phyloP scores from a whole-genome alignment of 108 stramenopile species.

The Craspedostauros australis region DNA sequence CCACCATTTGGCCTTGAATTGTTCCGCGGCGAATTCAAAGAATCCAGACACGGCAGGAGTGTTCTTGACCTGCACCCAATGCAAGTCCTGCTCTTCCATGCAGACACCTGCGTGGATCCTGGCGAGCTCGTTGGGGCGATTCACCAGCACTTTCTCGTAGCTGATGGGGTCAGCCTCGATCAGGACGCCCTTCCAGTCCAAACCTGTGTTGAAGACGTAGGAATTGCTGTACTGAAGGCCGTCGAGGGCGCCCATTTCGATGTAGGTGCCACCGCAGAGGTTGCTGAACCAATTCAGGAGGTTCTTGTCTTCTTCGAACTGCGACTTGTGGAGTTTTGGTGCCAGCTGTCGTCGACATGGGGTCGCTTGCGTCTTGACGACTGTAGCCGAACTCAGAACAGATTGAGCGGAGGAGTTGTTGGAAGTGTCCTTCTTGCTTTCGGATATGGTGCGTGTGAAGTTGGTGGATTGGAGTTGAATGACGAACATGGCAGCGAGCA shows the following conservation, averaged over 20 bases:
- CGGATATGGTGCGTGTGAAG: too few relatives aligned
- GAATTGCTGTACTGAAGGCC: slow-evolving; percentile 44
- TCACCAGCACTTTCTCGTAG: slow-evolving; percentile 18
- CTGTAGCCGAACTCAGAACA: too few relatives aligned
- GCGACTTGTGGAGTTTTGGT: too few relatives aligned
- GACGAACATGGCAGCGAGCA: too few relatives aligned
- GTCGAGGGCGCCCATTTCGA: slow-evolving; percentile 57
- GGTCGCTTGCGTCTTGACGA: too few relatives aligned
- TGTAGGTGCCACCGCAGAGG: slow-evolving; percentile 22
- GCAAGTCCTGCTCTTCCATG: too few relatives aligned
- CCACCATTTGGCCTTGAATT: slow-evolving; percentile 3
- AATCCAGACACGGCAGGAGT: slow-evolving; percentile 8
- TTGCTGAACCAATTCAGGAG: slow-evolving; percentile 17
- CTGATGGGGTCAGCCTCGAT: slow-evolving; percentile 40
- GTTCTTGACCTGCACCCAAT: slow-evolving; percentile 8
- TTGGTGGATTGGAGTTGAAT: too few relatives aligned
- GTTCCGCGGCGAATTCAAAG: slow-evolving; percentile 7
- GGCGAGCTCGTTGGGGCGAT: too few relatives aligned
- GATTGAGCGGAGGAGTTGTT: too few relatives aligned
- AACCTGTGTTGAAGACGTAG: slow-evolving; percentile 43
- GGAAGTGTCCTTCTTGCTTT: too few relatives aligned
- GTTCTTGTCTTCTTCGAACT: slow-evolving; percentile 10
- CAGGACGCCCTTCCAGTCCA: slow-evolving; percentile 47
- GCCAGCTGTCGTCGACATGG: too few relatives aligned
- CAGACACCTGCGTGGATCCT: too few relatives aligned